phyloP scores from a whole-genome alignment of 257 asterid species.

The Solanum paucissectum region DNA sequence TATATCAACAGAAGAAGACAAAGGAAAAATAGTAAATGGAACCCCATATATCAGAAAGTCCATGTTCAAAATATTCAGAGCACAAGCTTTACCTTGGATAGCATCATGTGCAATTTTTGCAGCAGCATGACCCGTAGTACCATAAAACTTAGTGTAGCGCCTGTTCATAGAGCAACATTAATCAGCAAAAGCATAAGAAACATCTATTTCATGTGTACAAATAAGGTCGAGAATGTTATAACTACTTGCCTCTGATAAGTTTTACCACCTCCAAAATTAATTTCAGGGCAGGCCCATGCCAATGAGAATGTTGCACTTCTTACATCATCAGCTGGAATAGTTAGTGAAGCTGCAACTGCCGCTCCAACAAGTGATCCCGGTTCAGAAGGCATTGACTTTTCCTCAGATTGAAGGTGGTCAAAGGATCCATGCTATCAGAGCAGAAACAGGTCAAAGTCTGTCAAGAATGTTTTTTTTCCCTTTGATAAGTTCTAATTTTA shows the following conservation, averaged over 20 bases:
- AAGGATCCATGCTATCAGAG: conserved; percentile 78
- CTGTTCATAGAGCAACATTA: conserved; percentile 29
- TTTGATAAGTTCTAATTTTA: background rate
- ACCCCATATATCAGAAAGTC: background rate
- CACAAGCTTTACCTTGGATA: conserved; percentile 45
- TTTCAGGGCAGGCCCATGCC: conserved; percentile 93
- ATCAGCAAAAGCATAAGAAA: conserved; percentile 8
- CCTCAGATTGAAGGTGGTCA: conserved; percentile 57
- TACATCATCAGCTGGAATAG: conserved; percentile 54
- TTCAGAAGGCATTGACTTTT: conserved; percentile 66
- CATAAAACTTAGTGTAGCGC: conserved; percentile 84
- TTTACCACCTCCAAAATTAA: conserved; percentile 66
- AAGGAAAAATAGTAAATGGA: background rate
- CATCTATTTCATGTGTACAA: background rate
- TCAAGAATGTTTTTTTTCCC: conserved; percentile 11
- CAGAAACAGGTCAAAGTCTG: conserved; percentile 16
- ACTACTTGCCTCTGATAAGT: conserved; percentile 72
- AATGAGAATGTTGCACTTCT: conserved; percentile 63
- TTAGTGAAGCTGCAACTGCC: conserved; percentile 80
- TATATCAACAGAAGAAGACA: background rate
- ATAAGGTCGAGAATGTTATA: background rate
- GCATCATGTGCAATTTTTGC: conserved; percentile 78
- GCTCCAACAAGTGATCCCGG: conserved; percentile 77
- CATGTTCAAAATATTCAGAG: background rate
- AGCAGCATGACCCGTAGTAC: conserved; percentile 52